Evolutionary conservation across 345 rosid genomes (phyloP).

Genomic region (Linum tenue): DNA sequence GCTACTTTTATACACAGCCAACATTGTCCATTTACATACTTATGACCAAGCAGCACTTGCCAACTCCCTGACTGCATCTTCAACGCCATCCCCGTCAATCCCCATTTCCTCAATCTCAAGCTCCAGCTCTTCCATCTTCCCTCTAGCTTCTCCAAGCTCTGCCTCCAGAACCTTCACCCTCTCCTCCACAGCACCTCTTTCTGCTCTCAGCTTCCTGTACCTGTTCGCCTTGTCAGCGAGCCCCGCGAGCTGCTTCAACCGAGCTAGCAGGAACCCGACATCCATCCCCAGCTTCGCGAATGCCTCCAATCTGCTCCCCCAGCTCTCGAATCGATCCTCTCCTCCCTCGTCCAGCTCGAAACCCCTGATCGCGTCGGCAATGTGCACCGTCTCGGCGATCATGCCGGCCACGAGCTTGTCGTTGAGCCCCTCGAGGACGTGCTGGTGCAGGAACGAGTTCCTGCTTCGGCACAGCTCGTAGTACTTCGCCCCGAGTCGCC

Average conservation of each 20-base stretch:
- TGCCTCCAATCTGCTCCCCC: constrained; percentile 42
- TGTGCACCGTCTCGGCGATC: constrained; percentile 34
- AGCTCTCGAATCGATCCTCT: constrained; percentile 17
- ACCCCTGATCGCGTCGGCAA: constrained; percentile 36
- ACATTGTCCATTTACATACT: no score
- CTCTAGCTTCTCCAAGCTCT: constrained; percentile 21
- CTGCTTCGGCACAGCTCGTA: constrained; percentile 37
- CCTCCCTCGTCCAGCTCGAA: constrained; percentile 19
- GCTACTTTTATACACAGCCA: no score
- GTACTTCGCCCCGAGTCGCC: constrained; percentile 27
- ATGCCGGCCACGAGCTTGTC: constrained; percentile 39
- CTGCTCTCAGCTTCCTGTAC: constrained; percentile 18
- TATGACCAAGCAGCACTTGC: constrained; percentile 16
- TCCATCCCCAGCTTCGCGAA: constrained; percentile 43
- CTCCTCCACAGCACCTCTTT: constrained; percentile 20
- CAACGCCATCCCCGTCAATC: background rate
- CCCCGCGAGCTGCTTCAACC: constrained; percentile 24
- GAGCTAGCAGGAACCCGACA: constrained; percentile 28
- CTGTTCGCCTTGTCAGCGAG: constrained; percentile 24
- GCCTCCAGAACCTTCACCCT: constrained; percentile 14
- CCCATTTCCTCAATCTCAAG: constrained; percentile 19
- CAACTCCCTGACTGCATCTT: constrained; percentile 17
- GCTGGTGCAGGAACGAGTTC: constrained; percentile 28
- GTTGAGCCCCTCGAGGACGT: constrained; percentile 33
- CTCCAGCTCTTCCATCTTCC: constrained; percentile 20